Evolutionary conservation across 768 basidiomycete species (phyloP).

Genomic region (Cystobasidium tubakii): DNA sequence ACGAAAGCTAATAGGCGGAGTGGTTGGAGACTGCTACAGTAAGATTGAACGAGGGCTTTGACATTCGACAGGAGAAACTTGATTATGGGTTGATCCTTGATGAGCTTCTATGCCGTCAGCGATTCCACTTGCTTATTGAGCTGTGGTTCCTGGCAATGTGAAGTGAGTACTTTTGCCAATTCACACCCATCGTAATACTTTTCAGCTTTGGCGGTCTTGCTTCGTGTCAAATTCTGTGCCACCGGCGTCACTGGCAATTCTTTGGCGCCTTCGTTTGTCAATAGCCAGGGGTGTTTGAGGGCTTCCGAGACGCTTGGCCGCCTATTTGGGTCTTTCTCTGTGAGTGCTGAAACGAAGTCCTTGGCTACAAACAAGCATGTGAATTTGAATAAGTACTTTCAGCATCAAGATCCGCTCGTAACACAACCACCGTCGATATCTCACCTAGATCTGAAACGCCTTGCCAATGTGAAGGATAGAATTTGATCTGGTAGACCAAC

Average conservation of each 20-base stretch:
- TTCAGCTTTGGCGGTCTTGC: conserved; percentile 29
- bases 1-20: too few relatives aligned
- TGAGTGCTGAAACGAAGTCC: conserved; percentile 2
- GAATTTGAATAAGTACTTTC: too few relatives aligned
- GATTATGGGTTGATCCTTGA: too few relatives aligned
- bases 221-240: conserved; percentile 15
- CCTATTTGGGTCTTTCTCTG: conserved; percentile 28
- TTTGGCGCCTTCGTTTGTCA: background rate
- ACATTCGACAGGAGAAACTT: too few relatives aligned
- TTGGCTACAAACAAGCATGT: too few relatives aligned
- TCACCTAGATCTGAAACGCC: conserved; percentile 24
- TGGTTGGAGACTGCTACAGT: too few relatives aligned
- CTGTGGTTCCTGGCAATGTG: background rate
- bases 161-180: conserved; percentile 19
- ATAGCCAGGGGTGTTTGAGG: conserved; percentile 34
- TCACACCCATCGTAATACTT: conserved; percentile 28
- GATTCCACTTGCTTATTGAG: background rate
- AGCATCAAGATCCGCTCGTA: background rate
- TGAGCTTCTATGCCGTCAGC: background rate
- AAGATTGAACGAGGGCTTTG: too few relatives aligned
- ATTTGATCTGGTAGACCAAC: background rate
- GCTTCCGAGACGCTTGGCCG: conserved; percentile 5
- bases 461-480: conserved; percentile 32
- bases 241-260: background rate
- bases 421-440: background rate